Base-by-base conservation (phyloP, 1,284 basidiomycete species). In the Phylloporus sp. region DNA sequence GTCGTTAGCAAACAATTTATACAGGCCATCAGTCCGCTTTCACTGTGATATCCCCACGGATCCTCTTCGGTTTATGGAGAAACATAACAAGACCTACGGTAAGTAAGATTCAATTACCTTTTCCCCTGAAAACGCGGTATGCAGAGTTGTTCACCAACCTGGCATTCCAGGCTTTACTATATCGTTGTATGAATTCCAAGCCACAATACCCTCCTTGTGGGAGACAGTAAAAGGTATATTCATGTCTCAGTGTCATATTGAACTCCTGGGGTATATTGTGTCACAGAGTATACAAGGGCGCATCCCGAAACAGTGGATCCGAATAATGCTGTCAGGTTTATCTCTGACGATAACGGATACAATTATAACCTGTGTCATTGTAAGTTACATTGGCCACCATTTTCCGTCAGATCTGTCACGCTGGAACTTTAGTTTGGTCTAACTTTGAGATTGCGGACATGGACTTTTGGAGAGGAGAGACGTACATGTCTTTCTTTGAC, bases 401-500 rank as follows among this genome's bases (percentile, higher is more conserved):
- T 43, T 19, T 39, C 27, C 53, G 39, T 35, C 4, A 6, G 37
- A 25, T 62, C 64, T 20, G 63, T 57, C 60, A 56, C 11, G 35
- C 20, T 35, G 47, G 52, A 23, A 68, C 0, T 65, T 14, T 35
- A 92, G 91, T 89, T 78, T 94, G 93, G 91, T 91, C 87, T 73
- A 94, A 94, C 79, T 94, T 95, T 70, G 95, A 97, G 80, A 94
- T 97, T 58, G 94, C 88, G 12, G 89, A 91, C 75, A 87, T 92
- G 85, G 88, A 92, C 70, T 95, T 96, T 79, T 95, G 93, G 91
- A 84, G 95, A 64, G 83, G 86, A 10, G 86, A 94, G 69, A 88
- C 91, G 0, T 97, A 97, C 79, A 85, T 84, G 73, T 86, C 88
- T 59, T 97, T 91, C 82, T 97, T 97, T 75, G 85, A 92, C 32